Evolutionary conservation across 306 rosid species (phyloP).

Genomic region (Macrotyloma uniflorum): DNA sequence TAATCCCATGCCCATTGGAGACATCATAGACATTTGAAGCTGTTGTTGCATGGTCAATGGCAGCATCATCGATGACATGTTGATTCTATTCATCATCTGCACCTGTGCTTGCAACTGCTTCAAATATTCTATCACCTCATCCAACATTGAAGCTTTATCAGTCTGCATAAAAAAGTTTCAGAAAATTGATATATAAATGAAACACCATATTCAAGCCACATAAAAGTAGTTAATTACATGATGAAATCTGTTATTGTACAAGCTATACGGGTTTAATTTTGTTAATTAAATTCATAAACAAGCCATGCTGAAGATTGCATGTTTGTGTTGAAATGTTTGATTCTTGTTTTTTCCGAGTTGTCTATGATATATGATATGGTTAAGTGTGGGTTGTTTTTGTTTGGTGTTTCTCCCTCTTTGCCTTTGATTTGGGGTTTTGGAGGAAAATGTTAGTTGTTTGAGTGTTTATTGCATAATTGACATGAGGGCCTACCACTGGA

Average conservation of each 20-base stretch:
- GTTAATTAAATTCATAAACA: too few relatives aligned
- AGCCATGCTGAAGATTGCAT: not conserved
- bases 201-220: too few relatives aligned
- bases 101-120: conserved; percentile 93
- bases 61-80: conserved; percentile 71
- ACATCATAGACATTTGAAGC: conserved; percentile 85
- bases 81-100: conserved; percentile 75
- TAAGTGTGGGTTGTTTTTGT: not conserved
- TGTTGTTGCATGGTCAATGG: conserved; percentile 85
- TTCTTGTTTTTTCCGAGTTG: not conserved
- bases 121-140: conserved; percentile 90
- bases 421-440: not conserved
- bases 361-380: not conserved
- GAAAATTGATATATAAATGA: too few relatives aligned
- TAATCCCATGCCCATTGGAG: conserved; percentile 64
- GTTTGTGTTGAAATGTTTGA: conserved; percentile 2
- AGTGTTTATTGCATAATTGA: conserved; percentile 25
- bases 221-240: not conserved
- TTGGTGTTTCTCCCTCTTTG: not conserved
- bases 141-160: conserved; percentile 96
- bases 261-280: not conserved
- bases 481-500: conserved; percentile 33
- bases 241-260: not conserved
- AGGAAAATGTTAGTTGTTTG: conserved; percentile 16
- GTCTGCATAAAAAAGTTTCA: conserved; percentile 48